These are phyloP conservation scores for Olyra latifolia DNA, from an alignment of 176 grass and related monocot genomes.

Conservation along the genomic window DNA sequence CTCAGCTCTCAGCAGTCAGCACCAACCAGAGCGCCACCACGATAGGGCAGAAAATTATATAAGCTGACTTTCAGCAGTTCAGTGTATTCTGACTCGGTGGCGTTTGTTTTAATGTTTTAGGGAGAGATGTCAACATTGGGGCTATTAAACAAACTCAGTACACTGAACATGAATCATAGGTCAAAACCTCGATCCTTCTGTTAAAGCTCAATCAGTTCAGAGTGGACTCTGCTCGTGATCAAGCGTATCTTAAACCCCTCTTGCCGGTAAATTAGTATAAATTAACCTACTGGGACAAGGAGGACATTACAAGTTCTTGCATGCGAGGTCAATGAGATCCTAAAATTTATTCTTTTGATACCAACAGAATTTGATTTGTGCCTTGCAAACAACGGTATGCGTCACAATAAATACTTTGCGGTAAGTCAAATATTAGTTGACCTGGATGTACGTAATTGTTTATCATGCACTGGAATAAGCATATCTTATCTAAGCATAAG, in stretches of 20 bases:
- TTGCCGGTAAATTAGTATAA: conserved; percentile 5
- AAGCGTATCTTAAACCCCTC: not conserved
- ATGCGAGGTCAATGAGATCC: conserved; percentile 26
- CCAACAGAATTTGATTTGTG: not conserved
- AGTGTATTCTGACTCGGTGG: conserved; percentile 32
- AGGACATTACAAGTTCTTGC: not conserved
- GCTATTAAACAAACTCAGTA: conserved; percentile 22
- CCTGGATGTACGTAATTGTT: not conserved
- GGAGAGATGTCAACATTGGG: conserved; percentile 22
- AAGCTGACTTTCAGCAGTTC: conserved; percentile 32
- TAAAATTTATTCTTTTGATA: not conserved
- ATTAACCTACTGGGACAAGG: not conserved
- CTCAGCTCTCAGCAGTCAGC: not conserved
- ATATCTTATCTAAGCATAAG: conserved; percentile 9
- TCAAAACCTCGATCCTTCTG: conserved; percentile 10
- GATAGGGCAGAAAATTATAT: conserved; percentile 17
- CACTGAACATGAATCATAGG: conserved; percentile 33
- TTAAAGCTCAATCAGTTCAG: conserved; percentile 28
- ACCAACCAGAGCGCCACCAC: not conserved
- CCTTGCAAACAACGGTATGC: conserved; percentile 11
- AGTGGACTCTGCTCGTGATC: conserved; percentile 18
- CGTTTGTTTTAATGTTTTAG: conserved; percentile 21
- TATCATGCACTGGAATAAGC: conserved; percentile 8
- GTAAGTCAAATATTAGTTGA: conserved; percentile 30
- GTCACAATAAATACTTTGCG: not conserved